Evolutionary conservation across 2,329 filamentous ascomycete genomes (phyloP).

Genomic region (Fusarium sp.): DNA sequence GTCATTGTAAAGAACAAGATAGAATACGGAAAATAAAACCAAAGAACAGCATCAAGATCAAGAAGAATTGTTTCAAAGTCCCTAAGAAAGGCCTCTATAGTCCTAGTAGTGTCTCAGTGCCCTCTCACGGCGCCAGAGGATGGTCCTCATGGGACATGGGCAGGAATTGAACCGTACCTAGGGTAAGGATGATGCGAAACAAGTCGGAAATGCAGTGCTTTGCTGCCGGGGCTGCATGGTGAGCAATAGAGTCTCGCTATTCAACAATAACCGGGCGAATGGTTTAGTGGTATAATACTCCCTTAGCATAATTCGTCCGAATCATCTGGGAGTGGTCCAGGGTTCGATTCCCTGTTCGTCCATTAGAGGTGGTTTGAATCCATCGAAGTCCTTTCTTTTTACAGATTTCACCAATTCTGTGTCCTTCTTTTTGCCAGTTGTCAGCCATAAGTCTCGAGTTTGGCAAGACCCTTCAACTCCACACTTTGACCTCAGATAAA

Average conservation of each 20-base stretch:
- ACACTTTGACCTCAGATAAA: not conserved
- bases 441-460: not conserved
- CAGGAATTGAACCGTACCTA: not conserved
- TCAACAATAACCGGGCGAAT: slow-evolving; percentile 39
- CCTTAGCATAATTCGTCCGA: slow-evolving; percentile 43
- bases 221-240: not conserved
- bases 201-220: not conserved
- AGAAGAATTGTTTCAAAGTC: fast-evolving
- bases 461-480: not conserved
- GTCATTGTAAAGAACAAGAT: slow-evolving; percentile 27
- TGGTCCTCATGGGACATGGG: not conserved
- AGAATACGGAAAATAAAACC: not conserved
- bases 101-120: not conserved
- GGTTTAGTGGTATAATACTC: slow-evolving; percentile 47
- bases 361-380: slow-evolving; percentile 38
- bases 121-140: not conserved
- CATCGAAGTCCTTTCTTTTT: not conserved
- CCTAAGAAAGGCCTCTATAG: not conserved
- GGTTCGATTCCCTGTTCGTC: slow-evolving; percentile 47
- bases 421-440: not conserved
- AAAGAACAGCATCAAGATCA: not conserved
- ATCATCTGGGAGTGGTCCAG: slow-evolving; percentile 45
- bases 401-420: not conserved
- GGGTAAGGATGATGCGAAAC: not conserved
- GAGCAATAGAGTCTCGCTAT: fast-evolving